These are phyloP conservation scores for Thalassiosira mediterranea DNA, from an alignment of 352 stramenopile genomes.

Conservation along the genomic window DNA sequence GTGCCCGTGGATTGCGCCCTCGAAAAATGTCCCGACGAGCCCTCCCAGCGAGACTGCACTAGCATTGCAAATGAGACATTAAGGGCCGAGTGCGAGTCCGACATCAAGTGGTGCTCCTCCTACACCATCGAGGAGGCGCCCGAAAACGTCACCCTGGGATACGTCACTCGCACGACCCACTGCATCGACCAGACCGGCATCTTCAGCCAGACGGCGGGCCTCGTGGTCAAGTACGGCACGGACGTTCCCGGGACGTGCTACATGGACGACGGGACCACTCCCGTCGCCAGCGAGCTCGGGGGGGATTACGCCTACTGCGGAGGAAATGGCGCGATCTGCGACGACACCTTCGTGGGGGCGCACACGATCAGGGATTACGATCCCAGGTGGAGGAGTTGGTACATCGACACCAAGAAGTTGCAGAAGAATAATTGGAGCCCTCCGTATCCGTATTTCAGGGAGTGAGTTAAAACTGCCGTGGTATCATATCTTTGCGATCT, in stretches of 20 bases:
- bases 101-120: slow-evolving; percentile 23
- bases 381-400: slow-evolving; percentile 44
- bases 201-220: slow-evolving; percentile 33
- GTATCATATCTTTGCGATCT: too few relatives aligned
- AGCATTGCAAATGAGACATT: background rate
- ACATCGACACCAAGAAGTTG: slow-evolving; percentile 32
- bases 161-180: slow-evolving; percentile 30
- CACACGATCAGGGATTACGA: slow-evolving; percentile 41
- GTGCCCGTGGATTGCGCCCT: slow-evolving; percentile 26
- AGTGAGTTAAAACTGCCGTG: slow-evolving; percentile 5
- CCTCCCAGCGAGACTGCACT: slow-evolving; percentile 12
- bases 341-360: slow-evolving; percentile 41
- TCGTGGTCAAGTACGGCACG: slow-evolving; percentile 9
- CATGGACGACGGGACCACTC: slow-evolving; percentile 14
- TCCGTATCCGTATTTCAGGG: slow-evolving; percentile 49
- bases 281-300: slow-evolving; percentile 4
- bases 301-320: slow-evolving; percentile 34
- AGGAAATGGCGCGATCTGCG: slow-evolving; percentile 13
- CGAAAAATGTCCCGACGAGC: slow-evolving; percentile 22
- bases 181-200: slow-evolving; percentile 39
- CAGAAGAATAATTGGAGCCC: slow-evolving; percentile 45
- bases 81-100: slow-evolving; percentile 8
- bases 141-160: slow-evolving; percentile 29
- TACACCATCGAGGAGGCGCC: slow-evolving; percentile 5
- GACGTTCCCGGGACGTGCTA: slow-evolving; percentile 17